Conservation (phyloP, 306 rosid species). For the Prunus mume region DNA sequence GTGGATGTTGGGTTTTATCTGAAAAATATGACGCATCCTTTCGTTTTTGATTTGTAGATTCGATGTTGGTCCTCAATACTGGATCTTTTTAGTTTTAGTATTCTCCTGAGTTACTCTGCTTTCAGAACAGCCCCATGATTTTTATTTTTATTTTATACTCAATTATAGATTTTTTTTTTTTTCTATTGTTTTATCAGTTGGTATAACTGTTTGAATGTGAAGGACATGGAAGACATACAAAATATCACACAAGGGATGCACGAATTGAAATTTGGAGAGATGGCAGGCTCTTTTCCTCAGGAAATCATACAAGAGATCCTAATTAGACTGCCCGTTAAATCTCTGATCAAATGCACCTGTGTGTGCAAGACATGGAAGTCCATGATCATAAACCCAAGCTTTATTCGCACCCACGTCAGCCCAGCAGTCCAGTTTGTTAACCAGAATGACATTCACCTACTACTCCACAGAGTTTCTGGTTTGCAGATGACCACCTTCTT, state of each 20-base stretch:
- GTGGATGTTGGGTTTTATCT: not conserved
- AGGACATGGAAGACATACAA: not conserved
- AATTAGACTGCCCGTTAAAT: not conserved
- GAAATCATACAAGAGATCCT: not conserved
- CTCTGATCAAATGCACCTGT: not conserved
- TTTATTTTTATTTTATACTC: not conserved
- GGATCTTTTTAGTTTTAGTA: not conserved
- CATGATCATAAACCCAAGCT: not conserved
- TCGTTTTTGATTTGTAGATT: not conserved
- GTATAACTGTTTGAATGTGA: not conserved
- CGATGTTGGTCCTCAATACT: too few species aligned
- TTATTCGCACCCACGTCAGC: not conserved
- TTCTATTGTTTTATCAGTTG: not conserved
- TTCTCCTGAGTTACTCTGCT: too few species aligned
- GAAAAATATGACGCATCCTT: not conserved
- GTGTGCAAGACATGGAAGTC: slow-evolving; percentile 1
- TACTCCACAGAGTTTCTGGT: not conserved
- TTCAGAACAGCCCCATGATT: not conserved
- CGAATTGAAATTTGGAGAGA: not conserved
- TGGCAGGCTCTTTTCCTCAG: not conserved
- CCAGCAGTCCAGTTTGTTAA: not conserved
- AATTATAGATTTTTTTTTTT: not conserved
- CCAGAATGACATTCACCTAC: not conserved
- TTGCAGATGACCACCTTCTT: not conserved
- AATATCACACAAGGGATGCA: not conserved